These are phyloP conservation scores for Aspergillus luchuensis DNA, from an alignment of 2,329 filamentous ascomycete genomes.

Conservation along the genomic window DNA sequence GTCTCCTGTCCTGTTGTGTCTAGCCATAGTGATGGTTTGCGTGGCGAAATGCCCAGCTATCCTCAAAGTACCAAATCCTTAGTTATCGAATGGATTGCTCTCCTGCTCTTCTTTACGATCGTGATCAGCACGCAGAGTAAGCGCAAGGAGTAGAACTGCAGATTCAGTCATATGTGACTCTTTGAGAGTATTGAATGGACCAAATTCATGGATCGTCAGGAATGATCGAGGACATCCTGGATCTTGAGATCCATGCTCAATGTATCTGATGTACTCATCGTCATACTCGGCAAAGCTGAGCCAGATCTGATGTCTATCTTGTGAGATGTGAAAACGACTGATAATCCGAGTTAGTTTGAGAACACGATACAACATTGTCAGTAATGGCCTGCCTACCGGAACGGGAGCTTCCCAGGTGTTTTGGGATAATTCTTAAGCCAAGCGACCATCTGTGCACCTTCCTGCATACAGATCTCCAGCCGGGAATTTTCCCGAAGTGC, in stretches of 20 bases:
- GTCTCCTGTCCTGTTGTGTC: no score
- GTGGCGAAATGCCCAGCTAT: no score
- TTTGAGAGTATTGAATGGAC: fast-evolving
- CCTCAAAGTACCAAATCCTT: no score
- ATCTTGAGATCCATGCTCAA: not conserved
- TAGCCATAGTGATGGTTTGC: no score
- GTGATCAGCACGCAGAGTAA: not conserved
- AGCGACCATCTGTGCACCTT: not conserved
- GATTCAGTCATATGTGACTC: not conserved
- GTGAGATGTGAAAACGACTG: not conserved
- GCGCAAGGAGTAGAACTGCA: not conserved
- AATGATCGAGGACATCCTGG: not conserved
- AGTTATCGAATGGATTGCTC: no score
- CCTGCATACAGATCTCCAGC: not conserved
- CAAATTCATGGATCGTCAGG: not conserved
- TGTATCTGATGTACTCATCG: not conserved
- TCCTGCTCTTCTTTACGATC: not conserved
- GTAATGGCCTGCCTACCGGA: not conserved
- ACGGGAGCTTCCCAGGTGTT: not conserved
- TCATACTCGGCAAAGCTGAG: not conserved
- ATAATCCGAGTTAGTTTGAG: no score
- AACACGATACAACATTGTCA: no score
- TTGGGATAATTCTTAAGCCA: not conserved
- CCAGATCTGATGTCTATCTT: not conserved
- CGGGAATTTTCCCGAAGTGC: not conserved